These are phyloP conservation scores for Acanthamoeba healyi DNA, from an alignment of 208 protist genomes.

Conservation along the genomic window DNA sequence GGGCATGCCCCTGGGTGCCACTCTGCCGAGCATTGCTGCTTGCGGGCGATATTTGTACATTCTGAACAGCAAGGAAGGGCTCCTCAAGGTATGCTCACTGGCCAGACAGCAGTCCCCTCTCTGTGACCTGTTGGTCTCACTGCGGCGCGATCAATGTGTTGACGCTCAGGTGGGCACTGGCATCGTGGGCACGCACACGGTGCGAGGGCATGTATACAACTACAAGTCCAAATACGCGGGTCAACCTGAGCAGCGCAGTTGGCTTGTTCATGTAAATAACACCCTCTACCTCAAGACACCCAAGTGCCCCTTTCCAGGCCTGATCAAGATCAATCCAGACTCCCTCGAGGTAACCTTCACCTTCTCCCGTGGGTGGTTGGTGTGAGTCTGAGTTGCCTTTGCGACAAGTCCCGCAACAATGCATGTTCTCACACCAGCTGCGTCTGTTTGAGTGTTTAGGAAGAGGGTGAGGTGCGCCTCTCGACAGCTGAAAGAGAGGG, in stretches of 20 bases:
- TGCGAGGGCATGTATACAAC: slow-evolving; percentile 20
- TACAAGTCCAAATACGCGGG: slow-evolving; percentile 37
- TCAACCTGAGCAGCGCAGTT: not conserved
- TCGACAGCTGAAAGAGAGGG: slow-evolving; percentile 8
- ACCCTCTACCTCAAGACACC: not conserved
- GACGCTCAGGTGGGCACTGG: slow-evolving; percentile 11
- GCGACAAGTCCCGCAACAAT: too few species aligned
- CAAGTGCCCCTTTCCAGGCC: not conserved
- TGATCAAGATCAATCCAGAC: slow-evolving; percentile 44
- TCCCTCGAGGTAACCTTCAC: not conserved
- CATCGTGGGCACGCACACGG: slow-evolving; percentile 13
- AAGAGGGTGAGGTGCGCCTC: slow-evolving; percentile 33
- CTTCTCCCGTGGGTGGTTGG: too few species aligned
- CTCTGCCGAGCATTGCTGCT: not conserved
- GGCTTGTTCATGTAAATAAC: slow-evolving; percentile 39
- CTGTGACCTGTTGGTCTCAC: not conserved
- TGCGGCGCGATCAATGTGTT: not conserved
- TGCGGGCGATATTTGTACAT: slow-evolving; percentile 16
- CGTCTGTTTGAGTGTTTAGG: not conserved
- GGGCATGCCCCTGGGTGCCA: not conserved
- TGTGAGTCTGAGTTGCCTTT: too few species aligned
- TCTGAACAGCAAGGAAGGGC: slow-evolving; percentile 7
- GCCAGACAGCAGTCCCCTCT: too few species aligned
- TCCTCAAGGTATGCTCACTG: not conserved
- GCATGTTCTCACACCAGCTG: too few species aligned